Evolutionary conservation across 169 alveolate species (phyloP), one percentile per base, ranked within the genome.

Genomic region (Plasmodium vinckei): DNA sequence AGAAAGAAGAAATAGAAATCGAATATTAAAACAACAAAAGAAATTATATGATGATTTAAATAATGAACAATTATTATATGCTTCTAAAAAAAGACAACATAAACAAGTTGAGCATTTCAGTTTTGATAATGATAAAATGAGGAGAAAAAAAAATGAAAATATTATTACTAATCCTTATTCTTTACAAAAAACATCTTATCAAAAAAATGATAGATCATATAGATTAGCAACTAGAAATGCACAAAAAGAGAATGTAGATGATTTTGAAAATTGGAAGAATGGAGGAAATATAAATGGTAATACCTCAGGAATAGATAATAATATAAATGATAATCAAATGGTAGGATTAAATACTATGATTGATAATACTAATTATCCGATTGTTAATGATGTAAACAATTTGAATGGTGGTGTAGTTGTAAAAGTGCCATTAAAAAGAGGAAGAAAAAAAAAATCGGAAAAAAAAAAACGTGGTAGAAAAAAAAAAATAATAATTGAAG

Each of bases 141-240:
- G 90, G 5, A 82, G 23, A 57, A 82, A 54, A 9, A 82, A 67
- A 44, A 82, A 68, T 65, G 82, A 82, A 10, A 67, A 33, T 13
- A 70, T 25, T 19, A 63, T 33, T 42, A 0, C n/a, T 1, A 86
- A 86, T 86, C 86, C 87, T 4, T 86, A 86, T 57, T 70, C 87
- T 6, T 5, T 82, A 5, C 91, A 69, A 15, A 69, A 59, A 23
- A 86, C 15, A 33, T 69, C 57, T 0, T 86, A 86, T 44, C 91
- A 86, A 17, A 86, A 86, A 33, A 86, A 68, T 70, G 91, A 86
- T 44, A 25, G 91, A 12, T 86, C 91, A 4, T 59, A 57, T 47
- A 42, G 91, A 21, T 86, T 86, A 19, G 91, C 91, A 1, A 87
- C 91, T 0, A 57, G 91, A 61, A 86, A 86, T 86, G 91, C 91